Conservation (phyloP, 345 rosid genomes). For the Eucalyptus grandis region DNA sequence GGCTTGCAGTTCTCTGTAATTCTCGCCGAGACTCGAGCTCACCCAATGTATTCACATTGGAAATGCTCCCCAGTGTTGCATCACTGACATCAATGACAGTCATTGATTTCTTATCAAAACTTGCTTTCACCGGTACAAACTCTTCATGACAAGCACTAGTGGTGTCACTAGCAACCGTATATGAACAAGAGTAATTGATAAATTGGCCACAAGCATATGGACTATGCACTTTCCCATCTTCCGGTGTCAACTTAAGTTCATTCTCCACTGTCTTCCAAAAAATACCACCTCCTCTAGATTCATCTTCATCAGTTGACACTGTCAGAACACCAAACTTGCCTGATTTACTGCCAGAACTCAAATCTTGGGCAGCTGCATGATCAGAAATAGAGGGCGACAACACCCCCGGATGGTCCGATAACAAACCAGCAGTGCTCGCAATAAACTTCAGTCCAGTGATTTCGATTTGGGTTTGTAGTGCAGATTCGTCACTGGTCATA, state of each 20-base stretch:
- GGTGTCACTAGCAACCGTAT: not conserved
- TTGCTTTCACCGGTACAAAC: not conserved
- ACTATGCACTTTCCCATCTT: not conserved
- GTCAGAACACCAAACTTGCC: not conserved
- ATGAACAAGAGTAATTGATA: not conserved
- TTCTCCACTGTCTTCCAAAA: not conserved
- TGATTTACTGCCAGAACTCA: not conserved
- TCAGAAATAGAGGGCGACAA: not conserved
- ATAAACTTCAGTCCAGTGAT: slow-evolving; percentile 13
- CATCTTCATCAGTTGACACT: not conserved
- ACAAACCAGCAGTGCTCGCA: slow-evolving; percentile 4
- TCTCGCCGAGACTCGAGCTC: not conserved
- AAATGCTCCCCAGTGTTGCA: not conserved
- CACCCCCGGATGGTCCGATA: not conserved
- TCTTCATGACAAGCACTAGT: not conserved
- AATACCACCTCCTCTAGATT: not conserved
- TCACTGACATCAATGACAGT: not conserved
- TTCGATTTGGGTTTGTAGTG: slow-evolving; percentile 13
- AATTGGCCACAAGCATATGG: not conserved
- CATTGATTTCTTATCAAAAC: not conserved
- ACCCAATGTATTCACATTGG: not conserved
- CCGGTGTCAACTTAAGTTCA: not conserved
- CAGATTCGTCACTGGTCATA: slow-evolving; percentile 1
- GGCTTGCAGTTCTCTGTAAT: slow-evolving; percentile 10
- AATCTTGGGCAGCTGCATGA: not conserved